phyloP scores from a whole-genome alignment of 495 filamentous ascomycete species.

The Aspergillus nanangensis region DNA sequence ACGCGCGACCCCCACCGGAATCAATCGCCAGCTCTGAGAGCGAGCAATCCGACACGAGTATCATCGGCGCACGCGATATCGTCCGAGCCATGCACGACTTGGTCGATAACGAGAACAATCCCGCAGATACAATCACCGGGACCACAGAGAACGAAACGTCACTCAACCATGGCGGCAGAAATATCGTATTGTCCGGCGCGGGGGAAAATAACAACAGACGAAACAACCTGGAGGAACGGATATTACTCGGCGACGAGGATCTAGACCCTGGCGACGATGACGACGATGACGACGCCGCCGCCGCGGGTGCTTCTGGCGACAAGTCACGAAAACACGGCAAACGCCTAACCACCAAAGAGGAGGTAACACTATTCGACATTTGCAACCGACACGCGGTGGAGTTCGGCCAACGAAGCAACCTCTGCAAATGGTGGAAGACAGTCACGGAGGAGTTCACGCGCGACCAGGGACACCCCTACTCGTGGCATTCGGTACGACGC shows the following conservation, averaged over 20 bases:
- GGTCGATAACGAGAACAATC: too few species aligned
- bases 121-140: too few species aligned
- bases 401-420: constrained; percentile 42
- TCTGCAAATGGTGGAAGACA: constrained; percentile 45
- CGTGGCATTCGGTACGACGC: constrained; percentile 44
- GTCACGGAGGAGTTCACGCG: constrained; percentile 37
- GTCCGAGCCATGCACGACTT: too few species aligned
- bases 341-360: constrained; percentile 40
- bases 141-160: too few species aligned
- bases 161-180: too few species aligned
- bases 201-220: too few species aligned
- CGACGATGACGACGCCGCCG: constrained; percentile 3
- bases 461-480: constrained; percentile 38
- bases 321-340: constrained; percentile 34
- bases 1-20: neutral
- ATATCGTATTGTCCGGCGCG: too few species aligned
- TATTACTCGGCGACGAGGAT: too few species aligned
- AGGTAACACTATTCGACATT: constrained; percentile 40
- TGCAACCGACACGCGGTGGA: constrained; percentile 35
- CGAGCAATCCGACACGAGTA: constrained; percentile 16
- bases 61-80: constrained; percentile 12
- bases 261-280: too few species aligned
- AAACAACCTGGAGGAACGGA: too few species aligned
- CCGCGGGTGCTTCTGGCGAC: constrained; percentile 13
- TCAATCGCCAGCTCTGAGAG: constrained; percentile 16